A percentile compares a stretch with the other conserved stretches of the same genome.
phyloP scores from a whole-genome alignment of 2,329 filamentous ascomycete genomes.

The Aaosphaeria arxii region DNA sequence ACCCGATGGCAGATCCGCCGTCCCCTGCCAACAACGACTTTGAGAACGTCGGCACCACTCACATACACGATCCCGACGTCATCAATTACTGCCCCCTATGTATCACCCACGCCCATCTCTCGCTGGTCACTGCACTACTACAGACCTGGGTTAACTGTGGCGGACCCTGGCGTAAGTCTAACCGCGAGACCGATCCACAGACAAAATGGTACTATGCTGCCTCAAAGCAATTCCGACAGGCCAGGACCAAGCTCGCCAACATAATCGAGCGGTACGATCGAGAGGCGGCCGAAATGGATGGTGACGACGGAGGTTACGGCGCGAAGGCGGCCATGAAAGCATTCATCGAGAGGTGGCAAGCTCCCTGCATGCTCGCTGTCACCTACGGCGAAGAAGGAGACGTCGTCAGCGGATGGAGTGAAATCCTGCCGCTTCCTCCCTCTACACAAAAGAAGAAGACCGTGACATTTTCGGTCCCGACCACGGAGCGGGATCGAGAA shows the following conservation, averaged over 20 bases:
- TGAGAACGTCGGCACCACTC: conserved; percentile 2
- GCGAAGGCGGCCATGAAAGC: no score
- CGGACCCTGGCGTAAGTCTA: conserved; percentile 8
- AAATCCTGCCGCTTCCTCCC: no score
- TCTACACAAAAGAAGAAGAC: neutral
- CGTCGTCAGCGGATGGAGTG: no score
- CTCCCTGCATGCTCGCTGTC: no score
- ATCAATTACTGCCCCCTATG: conserved; percentile 7
- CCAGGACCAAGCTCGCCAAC: conserved; percentile 1
- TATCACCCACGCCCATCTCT: conserved; percentile 5
- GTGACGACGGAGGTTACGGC: no score
- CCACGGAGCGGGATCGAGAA: neutral
- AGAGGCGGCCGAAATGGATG: neutral
- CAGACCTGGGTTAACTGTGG: conserved; percentile 5
- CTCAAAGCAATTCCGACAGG: neutral
- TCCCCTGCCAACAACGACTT: neutral
- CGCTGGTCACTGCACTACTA: conserved; percentile 3
- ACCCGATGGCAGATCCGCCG: neutral
- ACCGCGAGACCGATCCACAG: neutral
- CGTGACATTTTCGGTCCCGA: conserved; percentile 1
- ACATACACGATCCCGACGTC: neutral
- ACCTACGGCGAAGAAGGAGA: no score
- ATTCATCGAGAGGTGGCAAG: no score
- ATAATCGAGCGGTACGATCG: neutral
- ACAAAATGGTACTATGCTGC: neutral